Percentiles rank a stretch among this genome's conserved stretches.
These are phyloP conservation scores for Darksidea phi DNA, from an alignment of 495 filamentous ascomycete genomes.

Conservation along the genomic window DNA sequence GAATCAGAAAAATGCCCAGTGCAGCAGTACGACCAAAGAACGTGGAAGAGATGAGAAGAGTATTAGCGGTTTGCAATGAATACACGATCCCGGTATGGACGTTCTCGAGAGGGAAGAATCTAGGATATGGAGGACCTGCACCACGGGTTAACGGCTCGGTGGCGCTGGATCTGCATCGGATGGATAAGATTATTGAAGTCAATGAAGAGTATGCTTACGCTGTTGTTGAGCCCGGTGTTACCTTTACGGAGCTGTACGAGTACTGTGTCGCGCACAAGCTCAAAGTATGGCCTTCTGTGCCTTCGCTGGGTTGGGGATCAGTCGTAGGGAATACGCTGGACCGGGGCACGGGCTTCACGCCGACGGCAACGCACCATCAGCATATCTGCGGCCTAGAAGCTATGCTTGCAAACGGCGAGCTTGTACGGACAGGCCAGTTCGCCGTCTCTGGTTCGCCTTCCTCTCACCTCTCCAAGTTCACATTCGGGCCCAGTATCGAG, in stretches of 20 bases:
- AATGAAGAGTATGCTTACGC: conserved; percentile 33
- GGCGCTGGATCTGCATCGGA: conserved; percentile 27
- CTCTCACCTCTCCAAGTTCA: conserved; percentile 50
- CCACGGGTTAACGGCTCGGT: conserved; percentile 29
- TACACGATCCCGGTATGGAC: conserved; percentile 27
- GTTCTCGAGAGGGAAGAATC: conserved; percentile 28
- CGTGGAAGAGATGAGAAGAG: conserved; percentile 17
- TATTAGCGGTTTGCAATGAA: conserved; percentile 15
- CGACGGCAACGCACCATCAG: conserved; percentile 35
- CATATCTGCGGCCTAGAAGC: conserved; percentile 37
- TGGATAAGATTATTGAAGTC: conserved; percentile 34
- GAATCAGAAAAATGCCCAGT: conserved; percentile 45
- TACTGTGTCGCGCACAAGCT: conserved; percentile 33
- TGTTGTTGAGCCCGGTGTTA: conserved; percentile 36
- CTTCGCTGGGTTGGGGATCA: conserved; percentile 36
- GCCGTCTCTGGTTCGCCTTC: conserved; percentile 41
- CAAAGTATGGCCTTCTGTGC: conserved; percentile 35
- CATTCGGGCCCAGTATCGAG: conserved; percentile 51
- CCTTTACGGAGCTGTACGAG: conserved; percentile 36
- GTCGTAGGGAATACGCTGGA: conserved; percentile 38
- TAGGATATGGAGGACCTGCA: conserved; percentile 31
- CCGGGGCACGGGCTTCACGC: conserved; percentile 36
- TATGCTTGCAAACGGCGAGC: conserved; percentile 35
- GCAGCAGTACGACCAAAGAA: conserved; percentile 45
- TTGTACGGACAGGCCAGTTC: conserved; percentile 36